Evolutionary conservation across 2,329 filamentous ascomycete species (phyloP), one percentile per base, ranked within the genome.

Genomic region (Emmonsiellopsis sp.): DNA sequence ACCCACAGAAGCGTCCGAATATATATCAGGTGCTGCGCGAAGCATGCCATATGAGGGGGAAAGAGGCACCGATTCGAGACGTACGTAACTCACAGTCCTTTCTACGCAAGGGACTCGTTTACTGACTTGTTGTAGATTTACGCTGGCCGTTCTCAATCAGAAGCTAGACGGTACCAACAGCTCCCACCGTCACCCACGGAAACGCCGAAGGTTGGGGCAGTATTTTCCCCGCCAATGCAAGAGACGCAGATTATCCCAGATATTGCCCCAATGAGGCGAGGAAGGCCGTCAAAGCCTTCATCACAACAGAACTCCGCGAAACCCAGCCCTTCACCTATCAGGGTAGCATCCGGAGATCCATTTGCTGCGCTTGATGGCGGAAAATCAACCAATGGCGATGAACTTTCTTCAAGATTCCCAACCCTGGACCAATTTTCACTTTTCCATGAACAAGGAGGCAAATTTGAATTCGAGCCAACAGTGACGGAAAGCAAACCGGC

Each of bases 21-120:
- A 95, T 98, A 57, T 98, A 95, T 66, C 87, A 96, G 69, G 89
- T 95, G 3, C 76, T 98, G 34, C 82, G 84, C 57, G 91, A 97
- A 72, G 83, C 86, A 33, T 96, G 91, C 69, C 76, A 80, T 37
- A 94, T 98, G 88, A 87, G 93, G 66, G 88, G 90, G 53, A 85
- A 85, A 56, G 84, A 91, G 59, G 79, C 91, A 8, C 91, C 91
- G 0, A 87, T 98, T 61, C 86, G 88, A 74, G 91, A 98, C 73
- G 89, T 94, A 75, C 68, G 86, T 71, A 42, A 21, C 11, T n/a
- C 49, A 48, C 44, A 55, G 14, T 59, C 54, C 48, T 33, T 17
- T 5, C 10, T 3, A 43, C n/a, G 6, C 11, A 32, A 27, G 11
- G 17, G 32, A 40, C 21, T 21, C 3, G n/a, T 21, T 7, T 46